Base-by-base conservation (phyloP, 192 early-diverging fungal genomes). In the Ambispora gerdemannii region DNA sequence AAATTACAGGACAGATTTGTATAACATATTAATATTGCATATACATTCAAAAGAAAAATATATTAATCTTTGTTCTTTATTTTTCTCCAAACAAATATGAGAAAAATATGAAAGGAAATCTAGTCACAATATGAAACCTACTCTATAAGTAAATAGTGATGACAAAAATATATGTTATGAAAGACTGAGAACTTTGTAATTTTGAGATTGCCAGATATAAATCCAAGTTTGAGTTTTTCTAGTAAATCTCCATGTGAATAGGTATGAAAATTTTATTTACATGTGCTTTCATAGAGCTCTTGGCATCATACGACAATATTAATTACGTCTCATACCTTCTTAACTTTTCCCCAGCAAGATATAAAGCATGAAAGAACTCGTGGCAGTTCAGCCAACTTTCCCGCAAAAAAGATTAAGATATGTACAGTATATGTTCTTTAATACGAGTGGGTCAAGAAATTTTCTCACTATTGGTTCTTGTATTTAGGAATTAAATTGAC, bases 401-500 rank as follows among this genome's bases (percentile, higher is more conserved):
- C 15, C 15, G 4, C 50, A 51, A 51, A 51, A 51, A 1, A 15
- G 2, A 20, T 50, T 50, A 50, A 50, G 50, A 50, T 50, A 50
- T 50, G 50, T 50, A 50, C 50, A 50, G 50, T 3, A 50, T 1
- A 3, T 50, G 7, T 3, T 1, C 50, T 50, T 50, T 3, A 1
- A 50, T 50, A 10, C n/a, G 50, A 50, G 50, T 50, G 10, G 7
- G 50, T 22, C 2, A 50, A 50, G 50, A 3, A 50, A 50, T 50
- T 50, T 50, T 50, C 7, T 50, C 50, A 50, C 50, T 50, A 50
- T n/a, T 50, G 50, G 50, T 3, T 3, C 50, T 50, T 50, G 50
- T 50, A 50, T 50, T 50, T 50, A 50, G 50, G 10, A 50, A 50
- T 4, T 22, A 20, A 59, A 59, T 27, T 59, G 56, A 31, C 30